Base-by-base conservation (phyloP, 2,329 filamentous ascomycete genomes). In the Aspergillus sp. region DNA sequence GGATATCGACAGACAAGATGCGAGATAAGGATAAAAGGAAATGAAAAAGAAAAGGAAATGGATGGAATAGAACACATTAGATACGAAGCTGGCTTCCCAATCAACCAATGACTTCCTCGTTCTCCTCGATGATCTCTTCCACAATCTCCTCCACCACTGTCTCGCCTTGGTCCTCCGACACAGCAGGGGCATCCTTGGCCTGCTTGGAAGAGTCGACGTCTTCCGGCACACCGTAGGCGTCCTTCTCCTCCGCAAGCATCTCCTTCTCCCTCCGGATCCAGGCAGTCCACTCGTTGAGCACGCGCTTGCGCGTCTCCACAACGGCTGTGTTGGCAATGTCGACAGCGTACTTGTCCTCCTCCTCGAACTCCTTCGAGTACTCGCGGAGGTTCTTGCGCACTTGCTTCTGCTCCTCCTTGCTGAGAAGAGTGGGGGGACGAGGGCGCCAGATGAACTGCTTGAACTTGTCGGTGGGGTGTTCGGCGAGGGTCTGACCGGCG, bases 381-480 rank as follows among this genome's bases (percentile, higher is more conserved):
- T 98, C 95, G 69, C 94, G 91, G 58, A 99, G 88, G 80, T 97
- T 99, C 87, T 96, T 97, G 82, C 96, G 94, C 72, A 98, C 91
- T 72, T 90, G 86, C 84, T 97, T 96, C 83, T 98, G 95, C 83
- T 99, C 94, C 65, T 98, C 94, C 82, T 96, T 96, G 77, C 86
- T 88, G 60, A 99, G 89, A 64, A 99, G 87, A n/a, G 91, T 95
- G 7, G 91, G 77, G 19, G 95, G 95, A 47, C 95, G 90, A 19
- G 95, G 95, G 48, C 95, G 90, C 95, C 95, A 99, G 64, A 91
- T 79, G 80, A 93, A 91, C 79, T 99, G 95, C 86, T 97, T 97
- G 86, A 99, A 98, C 79, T 96, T 96, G 68, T 99, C 95, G 61
- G 96, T 85, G 54, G 88, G 89, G 78, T 97, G 91, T 80, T 99